Conservation (phyloP, 176 grass and related monocot genomes). For the Aegilops longissima region DNA sequence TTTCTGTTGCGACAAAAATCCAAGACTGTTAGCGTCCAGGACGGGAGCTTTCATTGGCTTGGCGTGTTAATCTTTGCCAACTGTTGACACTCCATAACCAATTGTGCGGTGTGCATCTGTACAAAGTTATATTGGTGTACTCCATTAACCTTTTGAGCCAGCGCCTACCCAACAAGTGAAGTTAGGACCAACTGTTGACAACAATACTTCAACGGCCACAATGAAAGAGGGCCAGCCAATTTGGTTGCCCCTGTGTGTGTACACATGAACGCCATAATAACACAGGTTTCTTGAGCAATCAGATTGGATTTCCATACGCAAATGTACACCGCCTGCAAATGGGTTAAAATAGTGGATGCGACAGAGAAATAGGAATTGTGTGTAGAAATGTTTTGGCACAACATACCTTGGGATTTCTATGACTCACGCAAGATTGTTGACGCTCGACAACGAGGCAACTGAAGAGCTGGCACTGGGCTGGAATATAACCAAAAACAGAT, state of each 20-base stretch:
- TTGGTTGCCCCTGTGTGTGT: constrained; percentile 48
- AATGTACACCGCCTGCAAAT: constrained; percentile 16
- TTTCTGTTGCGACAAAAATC: constrained; percentile 40
- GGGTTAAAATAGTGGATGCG: constrained; percentile 5
- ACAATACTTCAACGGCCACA: constrained; percentile 56
- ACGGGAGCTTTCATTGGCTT: constrained; percentile 37
- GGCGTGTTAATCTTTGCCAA: constrained; percentile 43
- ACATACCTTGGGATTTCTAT: neutral
- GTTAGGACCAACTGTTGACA: constrained; percentile 55
- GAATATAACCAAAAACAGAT: constrained; percentile 33
- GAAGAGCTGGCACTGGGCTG: constrained; percentile 26
- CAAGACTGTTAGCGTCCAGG: constrained; percentile 39
- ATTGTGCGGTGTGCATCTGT: constrained; percentile 44
- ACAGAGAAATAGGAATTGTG: constrained; percentile 24
- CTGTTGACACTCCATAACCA: constrained; percentile 45
- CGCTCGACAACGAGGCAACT: constrained; percentile 23
- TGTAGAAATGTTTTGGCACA: constrained; percentile 13
- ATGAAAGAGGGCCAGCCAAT: constrained; percentile 51
- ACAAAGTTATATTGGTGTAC: constrained; percentile 43
- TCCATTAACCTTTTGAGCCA: constrained; percentile 41
- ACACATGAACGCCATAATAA: constrained; percentile 33
- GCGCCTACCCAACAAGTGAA: constrained; percentile 50
- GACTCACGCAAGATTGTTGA: constrained; percentile 17
- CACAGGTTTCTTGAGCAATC: constrained; percentile 13
- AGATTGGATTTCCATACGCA: neutral